Evolutionary conservation across 208 protist species (phyloP).

Genomic region (Sergeia podlipaevii): DNA sequence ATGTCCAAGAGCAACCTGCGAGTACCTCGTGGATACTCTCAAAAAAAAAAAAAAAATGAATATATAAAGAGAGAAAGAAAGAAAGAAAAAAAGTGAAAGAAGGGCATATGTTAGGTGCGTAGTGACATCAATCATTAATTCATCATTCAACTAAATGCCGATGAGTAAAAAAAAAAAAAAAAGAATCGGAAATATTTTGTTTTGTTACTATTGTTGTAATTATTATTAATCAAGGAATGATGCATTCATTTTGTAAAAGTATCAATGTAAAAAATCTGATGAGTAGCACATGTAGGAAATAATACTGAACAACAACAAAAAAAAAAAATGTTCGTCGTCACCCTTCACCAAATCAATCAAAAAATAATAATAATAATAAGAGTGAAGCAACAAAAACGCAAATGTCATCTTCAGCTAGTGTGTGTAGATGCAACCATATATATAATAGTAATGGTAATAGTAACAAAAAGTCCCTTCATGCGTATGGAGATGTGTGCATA

Average conservation of each 20-base stretch:
- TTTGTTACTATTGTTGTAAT: background rate
- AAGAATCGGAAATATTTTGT: background rate
- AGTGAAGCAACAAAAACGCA: too few relatives aligned
- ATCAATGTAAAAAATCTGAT: too few relatives aligned
- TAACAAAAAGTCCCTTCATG: too few relatives aligned
- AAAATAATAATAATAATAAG: constrained; percentile 5
- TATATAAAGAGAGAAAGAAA: constrained; percentile 8
- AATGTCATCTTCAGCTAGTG: too few relatives aligned
- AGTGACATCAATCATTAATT: background rate
- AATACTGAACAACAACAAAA: too few relatives aligned
- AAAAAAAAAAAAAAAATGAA: constrained; percentile 8
- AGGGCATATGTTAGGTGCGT: constrained; percentile 2
- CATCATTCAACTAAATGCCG: background rate
- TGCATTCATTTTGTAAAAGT: too few relatives aligned
- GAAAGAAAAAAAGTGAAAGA: constrained; percentile 9
- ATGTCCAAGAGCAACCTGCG: too few relatives aligned
- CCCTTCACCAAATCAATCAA: constrained; percentile 1
- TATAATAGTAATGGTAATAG: too few relatives aligned
- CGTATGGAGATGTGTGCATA: too few relatives aligned
- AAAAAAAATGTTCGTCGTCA: constrained; percentile 3
- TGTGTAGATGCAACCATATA: too few relatives aligned
- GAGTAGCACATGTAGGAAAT: too few relatives aligned
- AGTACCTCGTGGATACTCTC: background rate
- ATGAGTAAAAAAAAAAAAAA: constrained; percentile 6
- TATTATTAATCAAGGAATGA: too few relatives aligned